Conservation (phyloP, 768 basidiomycete species). For the Calocybe gangraenosa region DNA sequence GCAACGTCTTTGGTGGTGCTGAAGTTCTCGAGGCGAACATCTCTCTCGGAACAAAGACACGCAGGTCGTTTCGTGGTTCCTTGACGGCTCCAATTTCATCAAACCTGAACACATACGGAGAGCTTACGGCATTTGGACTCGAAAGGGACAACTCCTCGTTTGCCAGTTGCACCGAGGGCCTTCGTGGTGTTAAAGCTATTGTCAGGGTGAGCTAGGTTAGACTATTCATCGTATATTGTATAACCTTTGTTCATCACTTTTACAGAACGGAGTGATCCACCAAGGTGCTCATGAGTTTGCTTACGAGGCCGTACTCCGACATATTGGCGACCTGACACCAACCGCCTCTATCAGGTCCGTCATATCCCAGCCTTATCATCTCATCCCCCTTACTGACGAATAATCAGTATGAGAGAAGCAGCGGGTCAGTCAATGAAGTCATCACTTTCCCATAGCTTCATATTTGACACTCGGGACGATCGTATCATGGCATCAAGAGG, state of each 20-base stretch:
- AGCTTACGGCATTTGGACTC: conserved; percentile 65
- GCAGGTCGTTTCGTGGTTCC: conserved; percentile 73
- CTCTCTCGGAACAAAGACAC: conserved; percentile 84
- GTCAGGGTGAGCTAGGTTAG: conserved; percentile 72
- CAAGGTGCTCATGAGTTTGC: conserved; percentile 69
- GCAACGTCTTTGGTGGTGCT: conserved; percentile 89
- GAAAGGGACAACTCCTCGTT: conserved; percentile 80
- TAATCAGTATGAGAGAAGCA: conserved; percentile 69
- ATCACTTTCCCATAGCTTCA: conserved; percentile 73
- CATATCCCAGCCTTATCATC: neutral
- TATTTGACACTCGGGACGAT: conserved; percentile 75
- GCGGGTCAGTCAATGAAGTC: conserved; percentile 84
- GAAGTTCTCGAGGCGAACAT: conserved; percentile 83
- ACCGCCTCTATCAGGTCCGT: conserved; percentile 78
- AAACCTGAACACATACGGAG: conserved; percentile 63
- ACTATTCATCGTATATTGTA: conserved; percentile 19
- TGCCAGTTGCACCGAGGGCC: conserved; percentile 65
- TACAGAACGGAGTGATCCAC: conserved; percentile 31
- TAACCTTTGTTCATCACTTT: conserved; percentile 15
- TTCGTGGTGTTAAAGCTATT: conserved; percentile 61
- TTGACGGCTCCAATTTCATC: conserved; percentile 58
- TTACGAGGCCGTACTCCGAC: conserved; percentile 79
- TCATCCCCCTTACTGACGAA: conserved; percentile 1
- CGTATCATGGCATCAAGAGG: conserved; percentile 60
- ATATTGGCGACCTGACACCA: conserved; percentile 66